Percentiles rank a stretch among this genome's conserved stretches.
Conservation (phyloP, 2,329 filamentous ascomycete genomes). For the Tolypocladium endophyticum region DNA sequence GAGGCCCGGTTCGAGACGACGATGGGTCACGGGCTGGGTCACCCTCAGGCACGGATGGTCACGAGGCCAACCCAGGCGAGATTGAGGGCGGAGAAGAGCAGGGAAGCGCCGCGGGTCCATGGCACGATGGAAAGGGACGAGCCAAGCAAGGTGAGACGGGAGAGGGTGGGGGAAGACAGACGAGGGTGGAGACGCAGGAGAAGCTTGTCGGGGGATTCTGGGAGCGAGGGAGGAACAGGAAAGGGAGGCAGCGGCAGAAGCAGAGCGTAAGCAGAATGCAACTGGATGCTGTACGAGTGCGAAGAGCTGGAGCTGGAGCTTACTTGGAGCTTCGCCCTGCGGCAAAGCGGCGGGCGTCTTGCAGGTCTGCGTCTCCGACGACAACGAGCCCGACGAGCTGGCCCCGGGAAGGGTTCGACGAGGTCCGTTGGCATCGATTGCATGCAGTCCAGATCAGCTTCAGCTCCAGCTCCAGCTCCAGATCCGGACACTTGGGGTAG, state of each 20-base stretch:
- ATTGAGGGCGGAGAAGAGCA: constrained; percentile 1
- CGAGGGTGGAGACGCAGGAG: not conserved
- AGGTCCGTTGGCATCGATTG: not conserved
- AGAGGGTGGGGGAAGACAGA: not conserved
- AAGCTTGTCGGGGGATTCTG: too few species aligned
- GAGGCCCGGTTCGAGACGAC: not conserved
- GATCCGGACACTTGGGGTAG: too few species aligned
- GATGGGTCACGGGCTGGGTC: not conserved
- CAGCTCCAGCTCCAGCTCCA: not conserved
- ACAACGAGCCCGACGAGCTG: not conserved
- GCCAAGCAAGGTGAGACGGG: not conserved
- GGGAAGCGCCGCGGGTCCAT: not conserved
- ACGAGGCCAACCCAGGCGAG: constrained; percentile 2
- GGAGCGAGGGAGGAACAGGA: too few species aligned
- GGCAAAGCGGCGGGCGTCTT: too few species aligned
- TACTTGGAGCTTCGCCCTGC: too few species aligned
- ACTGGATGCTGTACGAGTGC: not conserved
- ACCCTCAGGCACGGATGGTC: constrained; percentile 1
- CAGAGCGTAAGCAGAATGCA: not conserved
- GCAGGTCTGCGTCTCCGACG: not conserved
- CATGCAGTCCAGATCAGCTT: not conserved
- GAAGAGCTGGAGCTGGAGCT: not conserved
- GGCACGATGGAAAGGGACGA: not conserved
- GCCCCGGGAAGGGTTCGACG: not conserved
- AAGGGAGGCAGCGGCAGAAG: too few species aligned